Percentiles rank a stretch among this genome's conserved stretches.
These are phyloP conservation scores for Suhomyces yuchorum DNA, from an alignment of 1,139 yeast genomes.

Conservation along the genomic window DNA sequence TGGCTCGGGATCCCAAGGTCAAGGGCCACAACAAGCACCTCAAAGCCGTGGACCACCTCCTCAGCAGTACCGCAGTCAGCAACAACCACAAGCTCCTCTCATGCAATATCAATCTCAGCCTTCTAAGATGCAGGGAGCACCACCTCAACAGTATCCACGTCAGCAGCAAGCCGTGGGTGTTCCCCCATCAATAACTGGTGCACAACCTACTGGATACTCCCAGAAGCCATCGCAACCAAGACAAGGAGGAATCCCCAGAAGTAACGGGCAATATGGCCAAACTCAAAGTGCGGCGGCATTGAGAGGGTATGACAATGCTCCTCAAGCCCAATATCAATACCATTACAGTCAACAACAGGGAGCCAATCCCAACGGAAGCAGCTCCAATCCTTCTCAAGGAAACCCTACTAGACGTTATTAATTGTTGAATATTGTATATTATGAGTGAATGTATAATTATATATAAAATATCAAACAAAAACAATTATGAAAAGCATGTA, in stretches of 20 bases:
- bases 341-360: slow-evolving; percentile 15
- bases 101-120: slow-evolving; percentile 9
- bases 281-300: slow-evolving; percentile 12
- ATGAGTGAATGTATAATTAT: neutral
- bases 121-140: neutral
- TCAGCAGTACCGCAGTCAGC: slow-evolving; percentile 14
- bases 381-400: slow-evolving; percentile 15
- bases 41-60: slow-evolving; percentile 9
- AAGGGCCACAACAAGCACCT: slow-evolving; percentile 9
- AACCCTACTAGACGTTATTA: slow-evolving; percentile 15
- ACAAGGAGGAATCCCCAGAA: slow-evolving; percentile 15
- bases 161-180: slow-evolving; percentile 9
- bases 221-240: slow-evolving; percentile 16
- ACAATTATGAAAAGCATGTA: no score
- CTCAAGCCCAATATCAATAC: slow-evolving; percentile 16
- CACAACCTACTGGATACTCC: slow-evolving; percentile 9
- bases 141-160: slow-evolving; percentile 7
- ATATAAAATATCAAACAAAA: neutral
- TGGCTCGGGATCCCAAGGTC: slow-evolving; percentile 1
- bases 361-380: slow-evolving; percentile 7
- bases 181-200: slow-evolving; percentile 6
- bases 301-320: slow-evolving; percentile 15
- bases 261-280: slow-evolving; percentile 10
- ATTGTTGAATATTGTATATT: slow-evolving; percentile 1
- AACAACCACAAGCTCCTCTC: slow-evolving; percentile 14